Base-by-base conservation (phyloP, 306 rosid genomes). In the Fragaria nilgerrensis region DNA sequence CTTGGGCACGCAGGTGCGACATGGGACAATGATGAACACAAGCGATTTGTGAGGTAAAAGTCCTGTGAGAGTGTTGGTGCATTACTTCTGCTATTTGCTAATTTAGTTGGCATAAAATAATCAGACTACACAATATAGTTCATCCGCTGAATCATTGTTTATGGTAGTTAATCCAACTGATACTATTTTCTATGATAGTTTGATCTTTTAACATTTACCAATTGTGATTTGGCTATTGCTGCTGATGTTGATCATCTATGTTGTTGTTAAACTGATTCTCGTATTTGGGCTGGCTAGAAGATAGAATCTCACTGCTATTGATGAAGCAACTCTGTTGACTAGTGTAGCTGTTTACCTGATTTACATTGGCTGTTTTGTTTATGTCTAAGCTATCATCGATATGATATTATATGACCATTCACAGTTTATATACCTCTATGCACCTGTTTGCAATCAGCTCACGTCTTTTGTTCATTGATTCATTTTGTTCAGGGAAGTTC, bases 21-120 rank as follows among this genome's bases (percentile, higher is more conserved):
- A 2, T 79, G 84, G 89, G 96, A 92, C 75, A 80, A 45, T 74
- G 82, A 78, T 55, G 92, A 89, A 64, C 90, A 89, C 78, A 95
- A 89, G 89, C 97, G 96, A 43, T 89, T 92, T 78, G 82, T 95
- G 69, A 89, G 96, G 98, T 95, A 88, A n/a, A n/a, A 17, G 55
- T 73, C 37, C 67, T 39, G 1, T 11, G 34, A 32, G 5, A 37
- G 41, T n/a, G 0, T 9, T 43, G 9, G 5, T 34, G 66, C 47
- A 67, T 8, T 74, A 4, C 56, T 52, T 70, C 22, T 59, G 47
- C 9, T 10, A 15, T 32, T 20, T 19, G n/a, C 32, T 17, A 19
- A 22, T 50, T 50, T 32, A 72, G 13, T 49, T 50, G 53, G 1
- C 63, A 5, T 2, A 29, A 32, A 34, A 3, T 55, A 71, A 32